These are phyloP conservation scores for Lichtheimia hyalospora DNA, from an alignment of 371 early-diverging fungal species.

Conservation along the genomic window DNA sequence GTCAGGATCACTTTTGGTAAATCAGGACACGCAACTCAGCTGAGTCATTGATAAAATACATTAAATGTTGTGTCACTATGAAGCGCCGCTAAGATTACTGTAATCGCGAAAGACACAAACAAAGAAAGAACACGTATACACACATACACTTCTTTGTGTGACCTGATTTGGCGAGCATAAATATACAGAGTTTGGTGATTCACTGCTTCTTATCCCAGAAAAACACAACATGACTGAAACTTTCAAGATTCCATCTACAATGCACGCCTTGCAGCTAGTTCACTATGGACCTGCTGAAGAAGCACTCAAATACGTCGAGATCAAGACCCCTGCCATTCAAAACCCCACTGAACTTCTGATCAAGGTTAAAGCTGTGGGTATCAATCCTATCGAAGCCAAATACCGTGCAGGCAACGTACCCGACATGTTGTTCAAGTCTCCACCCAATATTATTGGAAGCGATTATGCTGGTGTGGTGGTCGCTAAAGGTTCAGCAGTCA, in stretches of 20 bases:
- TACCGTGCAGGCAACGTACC: slow-evolving; percentile 26
- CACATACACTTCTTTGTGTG: no score
- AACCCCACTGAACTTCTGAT: slow-evolving; percentile 47
- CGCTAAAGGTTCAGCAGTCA: slow-evolving; percentile 35
- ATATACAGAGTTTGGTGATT: no score
- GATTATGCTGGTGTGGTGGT: slow-evolving; percentile 51
- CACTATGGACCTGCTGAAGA: slow-evolving; percentile 25
- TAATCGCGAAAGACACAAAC: no score
- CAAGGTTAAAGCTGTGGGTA: slow-evolving; percentile 53
- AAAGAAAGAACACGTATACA: no score
- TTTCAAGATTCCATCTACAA: slow-evolving; percentile 30
- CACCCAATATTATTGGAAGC: slow-evolving; percentile 32
- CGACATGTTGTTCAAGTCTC: slow-evolving; percentile 7
- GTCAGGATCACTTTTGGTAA: no score
- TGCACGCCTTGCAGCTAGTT: slow-evolving; percentile 40
- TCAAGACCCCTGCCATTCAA: slow-evolving; percentile 26
- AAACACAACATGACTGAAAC: slow-evolving; percentile 16
- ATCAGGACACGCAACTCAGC: no score
- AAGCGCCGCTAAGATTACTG: no score
- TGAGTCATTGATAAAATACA: no score
- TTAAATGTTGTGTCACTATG: no score
- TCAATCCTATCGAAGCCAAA: slow-evolving; percentile 70
- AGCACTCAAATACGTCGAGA: slow-evolving; percentile 28
- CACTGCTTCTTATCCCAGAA: not conserved
- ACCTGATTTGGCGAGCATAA: no score